Evolutionary conservation across 148 eudicot genomes (phyloP), one percentile per base, ranked within the genome.

Genomic region (Polygonum aviculare): DNA sequence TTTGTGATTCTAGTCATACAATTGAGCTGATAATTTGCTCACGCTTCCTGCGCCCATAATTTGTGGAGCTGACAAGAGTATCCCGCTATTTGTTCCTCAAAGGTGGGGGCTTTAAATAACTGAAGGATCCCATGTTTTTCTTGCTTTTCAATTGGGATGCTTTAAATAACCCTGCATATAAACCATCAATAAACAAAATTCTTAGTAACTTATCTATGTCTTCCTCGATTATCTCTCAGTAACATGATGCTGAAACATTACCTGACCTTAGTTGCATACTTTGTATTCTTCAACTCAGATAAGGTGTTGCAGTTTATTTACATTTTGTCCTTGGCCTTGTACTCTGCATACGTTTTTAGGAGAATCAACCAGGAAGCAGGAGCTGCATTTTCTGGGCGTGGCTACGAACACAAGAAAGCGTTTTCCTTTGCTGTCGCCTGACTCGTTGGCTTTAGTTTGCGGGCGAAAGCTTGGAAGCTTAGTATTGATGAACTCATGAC

Each of bases 1-100:
- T 44, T 44, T 44, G 47, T 44, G 47, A 38, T 35, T 65, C 44
- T 67, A 21, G 72, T 67, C 44, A 67, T 36, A 67, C 38, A 41
- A 67, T 67, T 67, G 40, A 67, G 72, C 72, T 14, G 72, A 33
- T 67, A 35, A 67, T 35, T 67, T 67, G 72, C 72, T 5, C 72
- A 67, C 38, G 72, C 72, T 36, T 67, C 36, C 72, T 67, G 41
- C 38, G 45, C 72, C 72, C 72, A 4, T 67, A 67, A 67, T 67
- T 36, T 36, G 35, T 33, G 70, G 70, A 63, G 11, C 69, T 21
- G 35, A 21, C 31, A 59, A 2, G 65, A 59, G 22, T 59, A 19
- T 35, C 65, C 36, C 26, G 22, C 36, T 22, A 22, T 10, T 59
- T 26, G 35, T 2, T 55, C 26, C 62, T 18, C 11, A 55, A n/a